A percentile compares a stretch with the other conserved stretches of the same genome.
phyloP scores from a whole-genome alignment of 768 basidiomycete genomes.

The Pisolithus marmoratus region DNA sequence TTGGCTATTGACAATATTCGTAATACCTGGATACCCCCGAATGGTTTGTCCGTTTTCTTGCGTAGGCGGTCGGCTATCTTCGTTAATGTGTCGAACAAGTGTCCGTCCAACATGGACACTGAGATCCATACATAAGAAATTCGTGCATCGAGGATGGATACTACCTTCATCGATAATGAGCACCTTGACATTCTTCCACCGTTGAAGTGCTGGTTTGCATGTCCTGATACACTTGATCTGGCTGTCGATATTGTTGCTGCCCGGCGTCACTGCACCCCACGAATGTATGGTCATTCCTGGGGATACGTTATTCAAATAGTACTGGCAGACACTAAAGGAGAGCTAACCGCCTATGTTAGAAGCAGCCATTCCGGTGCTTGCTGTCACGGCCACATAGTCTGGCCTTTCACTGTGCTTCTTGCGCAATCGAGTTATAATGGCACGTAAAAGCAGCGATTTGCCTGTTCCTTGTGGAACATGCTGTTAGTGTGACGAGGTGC shows the following conservation, averaged over 20 bases:
- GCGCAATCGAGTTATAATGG: slow-evolving; percentile 48
- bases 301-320: background rate
- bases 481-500: background rate
- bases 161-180: slow-evolving; percentile 65
- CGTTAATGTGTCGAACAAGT: slow-evolving; percentile 54
- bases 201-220: slow-evolving; percentile 47
- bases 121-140: background rate
- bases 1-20: background rate
- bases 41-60: slow-evolving; percentile 44
- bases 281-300: slow-evolving; percentile 56
- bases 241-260: slow-evolving; percentile 35
- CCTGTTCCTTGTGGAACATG: slow-evolving; percentile 44
- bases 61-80: slow-evolving; percentile 47
- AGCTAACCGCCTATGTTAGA: slow-evolving; percentile 41
- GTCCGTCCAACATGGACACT: slow-evolving; percentile 72
- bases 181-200: slow-evolving; percentile 54
- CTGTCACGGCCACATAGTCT: slow-evolving; percentile 39
- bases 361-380: slow-evolving; percentile 41
- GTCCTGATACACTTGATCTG: slow-evolving; percentile 46
- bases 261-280: slow-evolving; percentile 54
- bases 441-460: slow-evolving; percentile 56
- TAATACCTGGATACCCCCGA: slow-evolving; percentile 60
- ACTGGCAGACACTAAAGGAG: too few species aligned
- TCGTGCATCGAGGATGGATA: background rate
- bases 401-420: slow-evolving; percentile 28